A percentile compares a stretch with the other conserved stretches of the same genome.
phyloP scores from a whole-genome alignment of 805 yeast species.

The Cyberlindnera xylosilytica region DNA sequence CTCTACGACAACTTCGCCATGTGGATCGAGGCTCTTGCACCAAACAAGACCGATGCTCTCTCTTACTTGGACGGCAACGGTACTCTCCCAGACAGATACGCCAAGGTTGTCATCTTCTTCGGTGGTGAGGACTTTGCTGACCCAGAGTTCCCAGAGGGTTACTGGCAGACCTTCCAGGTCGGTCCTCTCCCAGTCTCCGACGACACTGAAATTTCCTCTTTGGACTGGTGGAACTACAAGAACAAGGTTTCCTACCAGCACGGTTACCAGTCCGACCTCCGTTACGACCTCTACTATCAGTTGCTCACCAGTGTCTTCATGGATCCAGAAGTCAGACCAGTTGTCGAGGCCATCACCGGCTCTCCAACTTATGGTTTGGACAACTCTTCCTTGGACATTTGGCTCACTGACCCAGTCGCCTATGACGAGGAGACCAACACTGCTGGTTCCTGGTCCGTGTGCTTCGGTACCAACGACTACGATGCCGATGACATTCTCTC shows the following conservation, averaged over 20 bases:
- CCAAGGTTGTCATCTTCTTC: slow-evolving; percentile 23
- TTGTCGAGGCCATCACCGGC: slow-evolving; percentile 18
- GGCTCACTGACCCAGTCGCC: slow-evolving; percentile 26
- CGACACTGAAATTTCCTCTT: slow-evolving; percentile 11
- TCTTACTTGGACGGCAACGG: slow-evolving; percentile 22
- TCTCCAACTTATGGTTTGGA: slow-evolving; percentile 20
- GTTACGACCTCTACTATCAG: slow-evolving; percentile 10
- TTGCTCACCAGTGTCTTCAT: slow-evolving; percentile 13
- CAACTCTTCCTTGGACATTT: slow-evolving; percentile 22
- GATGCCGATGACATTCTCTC: slow-evolving; percentile 26
- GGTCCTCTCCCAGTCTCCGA: slow-evolving; percentile 22
- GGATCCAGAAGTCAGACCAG: slow-evolving; percentile 10
- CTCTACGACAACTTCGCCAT: slow-evolving; percentile 23
- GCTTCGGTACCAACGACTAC: slow-evolving; percentile 21
- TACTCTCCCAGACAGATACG: slow-evolving; percentile 22
- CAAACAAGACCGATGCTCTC: slow-evolving; percentile 29
- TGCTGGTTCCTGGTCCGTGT: slow-evolving; percentile 19
- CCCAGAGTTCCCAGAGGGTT: slow-evolving; percentile 24
- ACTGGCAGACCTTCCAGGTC: slow-evolving; percentile 25
- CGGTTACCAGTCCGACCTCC: slow-evolving; percentile 23
- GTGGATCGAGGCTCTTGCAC: slow-evolving; percentile 26
- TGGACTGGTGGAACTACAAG: slow-evolving; percentile 22
- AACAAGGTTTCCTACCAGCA: slow-evolving; percentile 17
- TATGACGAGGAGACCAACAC: slow-evolving; percentile 20
- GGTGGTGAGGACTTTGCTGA: slow-evolving; percentile 24